A percentile compares a stretch with the other conserved stretches of the same genome.
Evolutionary conservation across 2,329 filamentous ascomycete genomes (phyloP).

Genomic region (Diplodia intermedia): DNA sequence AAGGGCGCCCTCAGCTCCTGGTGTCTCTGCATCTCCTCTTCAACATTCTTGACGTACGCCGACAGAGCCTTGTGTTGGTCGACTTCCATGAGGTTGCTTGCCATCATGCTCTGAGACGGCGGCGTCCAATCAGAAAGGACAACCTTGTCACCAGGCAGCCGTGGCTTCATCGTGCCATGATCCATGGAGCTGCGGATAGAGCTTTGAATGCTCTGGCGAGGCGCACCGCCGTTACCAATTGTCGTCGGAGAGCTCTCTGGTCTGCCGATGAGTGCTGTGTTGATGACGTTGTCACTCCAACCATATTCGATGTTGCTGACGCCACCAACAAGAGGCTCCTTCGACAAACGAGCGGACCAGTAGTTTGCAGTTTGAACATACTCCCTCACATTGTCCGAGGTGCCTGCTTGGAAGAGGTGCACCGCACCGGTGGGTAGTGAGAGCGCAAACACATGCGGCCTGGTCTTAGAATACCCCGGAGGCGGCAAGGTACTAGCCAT

Average conservation of each 20-base stretch:
- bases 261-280: constrained; percentile 55
- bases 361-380: constrained; percentile 96
- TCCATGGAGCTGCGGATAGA: constrained; percentile 67
- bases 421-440: constrained; percentile 92
- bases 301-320: constrained; percentile 98
- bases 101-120: constrained; percentile 87
- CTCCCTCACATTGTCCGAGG: constrained; percentile 90
- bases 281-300: constrained; percentile 86
- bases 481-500: constrained; percentile 88
- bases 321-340: constrained; percentile 88
- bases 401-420: constrained; percentile 97
- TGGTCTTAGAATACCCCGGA: constrained; percentile 88
- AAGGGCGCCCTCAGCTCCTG: constrained; percentile 88
- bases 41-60: constrained; percentile 82
- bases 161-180: constrained; percentile 64
- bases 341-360: constrained; percentile 93
- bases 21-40: constrained; percentile 83
- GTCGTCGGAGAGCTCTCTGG: constrained; percentile 45
- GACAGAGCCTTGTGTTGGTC: constrained; percentile 80
- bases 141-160: constrained; percentile 83
- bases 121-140: constrained; percentile 87
- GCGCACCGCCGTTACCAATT: constrained; percentile 50
- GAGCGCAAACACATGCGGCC: constrained; percentile 93
- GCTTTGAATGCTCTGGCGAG: constrained; percentile 65
- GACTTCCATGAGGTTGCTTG: constrained; percentile 76